phyloP scores from a whole-genome alignment of 441 rosid species.

The Aquilaria agallochum region DNA sequence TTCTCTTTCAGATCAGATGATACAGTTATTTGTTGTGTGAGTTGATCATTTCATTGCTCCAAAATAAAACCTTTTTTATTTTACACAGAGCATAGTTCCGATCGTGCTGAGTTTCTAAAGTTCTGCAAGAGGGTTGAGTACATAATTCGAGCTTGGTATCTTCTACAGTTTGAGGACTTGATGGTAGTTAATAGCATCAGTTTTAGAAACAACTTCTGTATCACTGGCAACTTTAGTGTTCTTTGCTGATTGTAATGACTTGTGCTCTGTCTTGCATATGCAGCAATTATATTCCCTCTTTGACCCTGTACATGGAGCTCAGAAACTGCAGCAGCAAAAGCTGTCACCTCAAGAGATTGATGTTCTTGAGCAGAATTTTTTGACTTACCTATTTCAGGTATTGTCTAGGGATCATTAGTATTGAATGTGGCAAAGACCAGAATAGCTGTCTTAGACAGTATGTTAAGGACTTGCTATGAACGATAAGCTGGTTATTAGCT shows the following conservation, averaged over 20 bases:
- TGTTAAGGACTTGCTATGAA: no score
- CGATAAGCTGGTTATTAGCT: no score
- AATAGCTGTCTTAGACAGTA: no score
- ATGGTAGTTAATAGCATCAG: conserved; percentile 43
- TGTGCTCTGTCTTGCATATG: conserved; percentile 14
- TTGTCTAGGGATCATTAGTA: neutral
- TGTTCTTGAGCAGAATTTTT: conserved; percentile 68
- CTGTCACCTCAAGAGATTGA: conserved; percentile 56
- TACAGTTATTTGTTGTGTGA: neutral
- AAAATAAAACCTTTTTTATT: neutral
- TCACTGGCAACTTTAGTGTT: conserved; percentile 1
- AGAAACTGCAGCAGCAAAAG: conserved; percentile 67
- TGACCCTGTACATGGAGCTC: conserved; percentile 71
- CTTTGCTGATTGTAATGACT: conserved; percentile 11
- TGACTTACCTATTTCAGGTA: conserved; percentile 58
- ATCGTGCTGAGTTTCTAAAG: conserved; percentile 77
- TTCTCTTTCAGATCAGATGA: neutral
- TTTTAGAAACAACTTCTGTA: neutral
- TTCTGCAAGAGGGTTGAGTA: conserved; percentile 87
- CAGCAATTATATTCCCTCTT: conserved; percentile 86
- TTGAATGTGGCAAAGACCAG: no score
- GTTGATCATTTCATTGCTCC: neutral
- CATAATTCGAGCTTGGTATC: conserved; percentile 94
- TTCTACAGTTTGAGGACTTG: conserved; percentile 89
- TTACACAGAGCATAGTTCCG: conserved; percentile 47